These are phyloP conservation scores for Botryosphaeria dothidea DNA, from an alignment of 2,329 filamentous ascomycete species.

Conservation along the genomic window DNA sequence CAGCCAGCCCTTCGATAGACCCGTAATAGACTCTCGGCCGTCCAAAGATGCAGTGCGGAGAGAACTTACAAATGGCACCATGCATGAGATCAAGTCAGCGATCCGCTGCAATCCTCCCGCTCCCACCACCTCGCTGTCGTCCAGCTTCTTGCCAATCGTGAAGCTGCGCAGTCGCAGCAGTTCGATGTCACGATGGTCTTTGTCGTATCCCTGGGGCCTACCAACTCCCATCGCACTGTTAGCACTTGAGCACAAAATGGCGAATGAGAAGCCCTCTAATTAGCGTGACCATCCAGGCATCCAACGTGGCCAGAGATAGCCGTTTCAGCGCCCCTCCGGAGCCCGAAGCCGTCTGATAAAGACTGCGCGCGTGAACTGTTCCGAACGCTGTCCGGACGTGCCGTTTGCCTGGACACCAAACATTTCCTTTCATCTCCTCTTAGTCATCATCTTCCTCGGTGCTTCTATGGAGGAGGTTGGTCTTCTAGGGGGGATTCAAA, in stretches of 20 bases:
- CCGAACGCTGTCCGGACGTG: background rate
- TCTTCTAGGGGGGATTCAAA: background rate
- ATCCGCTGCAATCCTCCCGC: constrained; percentile 66
- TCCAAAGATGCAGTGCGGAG: constrained; percentile 16
- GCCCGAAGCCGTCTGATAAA: background rate
- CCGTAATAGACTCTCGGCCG: constrained; percentile 14
- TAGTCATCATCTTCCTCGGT: background rate
- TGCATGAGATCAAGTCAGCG: constrained; percentile 61
- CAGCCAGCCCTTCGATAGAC: constrained; percentile 1
- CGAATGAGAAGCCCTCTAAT: constrained; percentile 10
- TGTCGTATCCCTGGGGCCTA: constrained; percentile 65
- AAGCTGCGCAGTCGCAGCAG: constrained; percentile 80
- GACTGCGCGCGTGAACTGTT: constrained; percentile 1
- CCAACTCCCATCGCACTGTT: background rate
- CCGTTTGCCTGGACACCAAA: background rate
- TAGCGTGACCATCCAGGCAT: constrained; percentile 12
- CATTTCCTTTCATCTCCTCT: background rate
- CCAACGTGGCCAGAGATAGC: constrained; percentile 8
- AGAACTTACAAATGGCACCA: constrained; percentile 77
- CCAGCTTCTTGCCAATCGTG: constrained; percentile 67
- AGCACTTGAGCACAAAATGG: background rate
- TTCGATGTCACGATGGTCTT: constrained; percentile 75
- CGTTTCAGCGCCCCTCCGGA: background rate
- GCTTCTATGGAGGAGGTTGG: background rate
- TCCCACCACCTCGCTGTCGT: constrained; percentile 63